A percentile compares a stretch with the other conserved stretches of the same genome.
Evolutionary conservation across 805 yeast genomes (phyloP).

Genomic region (Teunomyces lycoperdinae): DNA sequence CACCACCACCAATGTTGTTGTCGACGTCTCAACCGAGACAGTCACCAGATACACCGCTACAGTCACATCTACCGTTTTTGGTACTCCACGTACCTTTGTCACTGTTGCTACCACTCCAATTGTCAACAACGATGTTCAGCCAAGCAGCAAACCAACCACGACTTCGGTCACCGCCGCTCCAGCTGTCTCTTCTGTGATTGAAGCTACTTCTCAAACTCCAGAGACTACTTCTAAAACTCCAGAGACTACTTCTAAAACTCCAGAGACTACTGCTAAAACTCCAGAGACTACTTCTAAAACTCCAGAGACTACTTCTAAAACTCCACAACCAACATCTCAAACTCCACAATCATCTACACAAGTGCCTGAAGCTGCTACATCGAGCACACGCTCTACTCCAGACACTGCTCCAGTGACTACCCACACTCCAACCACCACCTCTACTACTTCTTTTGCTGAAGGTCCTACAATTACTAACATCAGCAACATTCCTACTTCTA

Average conservation of each 20-base stretch:
- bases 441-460: conserved; percentile 12
- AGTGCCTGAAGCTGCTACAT: neutral
- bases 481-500: conserved; percentile 16
- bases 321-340: neutral
- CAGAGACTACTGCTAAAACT: neutral
- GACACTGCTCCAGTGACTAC: neutral
- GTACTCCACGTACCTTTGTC: conserved; percentile 34
- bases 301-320: conserved; percentile 3
- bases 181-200: neutral
- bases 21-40: conserved; percentile 34
- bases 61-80: conserved; percentile 41
- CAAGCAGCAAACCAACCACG: conserved; percentile 8
- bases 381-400: neutral
- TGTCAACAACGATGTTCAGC: conserved; percentile 12
- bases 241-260: conserved; percentile 2
- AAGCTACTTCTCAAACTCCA: conserved; percentile 3
- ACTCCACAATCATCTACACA: neutral
- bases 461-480: conserved; percentile 24
- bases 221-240: conserved; percentile 1
- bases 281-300: neutral
- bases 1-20: conserved; percentile 27
- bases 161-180: neutral
- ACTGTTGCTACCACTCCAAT: conserved; percentile 34
- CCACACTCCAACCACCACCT: conserved; percentile 5
- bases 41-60: conserved; percentile 43